Evolutionary conservation across 495 filamentous ascomycete genomes (phyloP), one percentile per base, ranked within the genome.

Genomic region (Talaromyces wortmannii): DNA sequence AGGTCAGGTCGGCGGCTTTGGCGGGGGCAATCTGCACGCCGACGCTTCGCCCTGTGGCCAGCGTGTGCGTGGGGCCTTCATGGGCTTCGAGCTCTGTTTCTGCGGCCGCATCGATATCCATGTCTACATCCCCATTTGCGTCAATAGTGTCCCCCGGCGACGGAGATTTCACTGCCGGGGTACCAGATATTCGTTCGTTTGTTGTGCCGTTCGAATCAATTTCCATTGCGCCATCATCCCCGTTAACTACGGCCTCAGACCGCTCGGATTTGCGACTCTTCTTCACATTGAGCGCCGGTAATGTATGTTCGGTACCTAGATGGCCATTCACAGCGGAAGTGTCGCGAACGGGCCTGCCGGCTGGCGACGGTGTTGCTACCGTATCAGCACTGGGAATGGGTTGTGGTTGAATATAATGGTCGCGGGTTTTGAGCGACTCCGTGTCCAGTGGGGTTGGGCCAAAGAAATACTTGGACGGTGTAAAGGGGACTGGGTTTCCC

Each of bases 1-100:
- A 76, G 50, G 78, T 78, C 57, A 92, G 78, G 64, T 90, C 87
- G 60, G 85, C 78, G 36, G 71, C 67, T 66, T 76, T 76, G 73
- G 75, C 69, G 67, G 75, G 70, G 56, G 66, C 65, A 63, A 71
- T 73, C 71, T 90, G 87, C 48, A 87, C 87, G 66, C 83, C 86
- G 61, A 83, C 76, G 63, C 86, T 87, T 57, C 79, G 77, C 50
- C 87, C 87, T 56, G 78, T 82, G 45, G 82, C 85, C 66, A 83
- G 70, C 13, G 76, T 77, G 31, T 82, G 77, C 31, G 81, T 83
- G 54, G 82, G 73, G 61, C 79, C 77, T 58, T 76, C 72, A 67
- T 78, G 78, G 40, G 75, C 71, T 3, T 49, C 33, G 16, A 50
- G 48, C 4, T 15, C 45, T 55, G 80, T 77, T 46, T 66, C 66